phyloP scores from a whole-genome alignment of 352 stramenopile genomes.

The Pythium utonaiense region DNA sequence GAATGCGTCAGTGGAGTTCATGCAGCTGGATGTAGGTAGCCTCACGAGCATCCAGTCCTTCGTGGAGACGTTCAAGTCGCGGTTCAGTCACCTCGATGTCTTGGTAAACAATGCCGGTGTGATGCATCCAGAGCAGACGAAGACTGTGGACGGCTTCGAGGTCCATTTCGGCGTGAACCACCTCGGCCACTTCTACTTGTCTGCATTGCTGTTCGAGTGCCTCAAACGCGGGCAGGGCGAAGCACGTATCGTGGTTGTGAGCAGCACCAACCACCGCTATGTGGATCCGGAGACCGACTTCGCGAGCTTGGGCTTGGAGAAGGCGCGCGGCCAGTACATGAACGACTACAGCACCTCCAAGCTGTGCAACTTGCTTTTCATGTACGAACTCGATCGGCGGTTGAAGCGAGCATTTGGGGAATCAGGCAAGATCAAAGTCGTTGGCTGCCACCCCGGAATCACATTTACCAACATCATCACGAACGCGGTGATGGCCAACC shows the following conservation, averaged over 20 bases:
- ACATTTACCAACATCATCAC: conserved; percentile 52
- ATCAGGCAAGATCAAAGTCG: conserved; percentile 39
- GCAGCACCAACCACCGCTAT: conserved; percentile 32
- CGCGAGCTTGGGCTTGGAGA: background rate
- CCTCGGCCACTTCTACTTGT: conserved; percentile 58
- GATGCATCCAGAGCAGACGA: conserved; percentile 30
- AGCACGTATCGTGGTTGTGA: conserved; percentile 35
- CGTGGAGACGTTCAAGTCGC: conserved; percentile 27
- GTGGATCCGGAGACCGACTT: conserved; percentile 8
- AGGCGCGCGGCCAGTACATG: conserved; percentile 19
- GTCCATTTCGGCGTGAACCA: conserved; percentile 63
- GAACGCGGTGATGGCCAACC: conserved; percentile 33
- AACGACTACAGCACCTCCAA: conserved; percentile 54
- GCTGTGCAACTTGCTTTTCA: conserved; percentile 61
- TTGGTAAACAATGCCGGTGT: conserved; percentile 62
- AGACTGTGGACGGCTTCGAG: conserved; percentile 42
- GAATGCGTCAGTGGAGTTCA: conserved; percentile 11
- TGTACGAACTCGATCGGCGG: conserved; percentile 51
- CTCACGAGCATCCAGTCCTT: conserved; percentile 37
- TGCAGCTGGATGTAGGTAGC: conserved; percentile 40
- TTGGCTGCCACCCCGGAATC: conserved; percentile 49
- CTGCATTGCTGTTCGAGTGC: conserved; percentile 43
- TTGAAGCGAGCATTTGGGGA: conserved; percentile 21
- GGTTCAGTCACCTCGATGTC: conserved; percentile 44
- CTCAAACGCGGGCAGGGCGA: conserved; percentile 22